Evolutionary conservation across 1,139 yeast species (phyloP).

Genomic region (Yamadazyma kanchanaburiensis): DNA sequence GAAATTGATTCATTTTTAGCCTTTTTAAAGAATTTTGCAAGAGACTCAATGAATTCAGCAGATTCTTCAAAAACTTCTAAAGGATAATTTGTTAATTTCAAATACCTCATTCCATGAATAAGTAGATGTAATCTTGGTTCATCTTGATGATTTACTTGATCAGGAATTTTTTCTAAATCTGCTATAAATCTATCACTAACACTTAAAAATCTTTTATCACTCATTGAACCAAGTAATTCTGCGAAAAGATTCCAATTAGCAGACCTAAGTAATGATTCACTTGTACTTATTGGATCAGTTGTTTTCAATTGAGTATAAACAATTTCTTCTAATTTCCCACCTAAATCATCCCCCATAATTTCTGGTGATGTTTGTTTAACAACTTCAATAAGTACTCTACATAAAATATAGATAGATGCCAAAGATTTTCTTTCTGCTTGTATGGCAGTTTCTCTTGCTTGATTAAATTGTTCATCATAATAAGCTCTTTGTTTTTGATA

Average conservation of each 20-base stretch:
- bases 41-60: constrained; percentile 80
- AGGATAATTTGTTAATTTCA: constrained; percentile 78
- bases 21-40: constrained; percentile 75
- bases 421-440: constrained; percentile 85
- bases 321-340: constrained; percentile 85
- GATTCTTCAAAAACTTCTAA: constrained; percentile 88
- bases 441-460: constrained; percentile 66
- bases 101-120: constrained; percentile 87
- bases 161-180: constrained; percentile 79
- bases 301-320: constrained; percentile 87
- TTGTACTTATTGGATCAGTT: constrained; percentile 72
- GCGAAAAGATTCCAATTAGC: constrained; percentile 96
- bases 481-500: constrained; percentile 20
- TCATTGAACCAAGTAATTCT: constrained; percentile 85
- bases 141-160: constrained; percentile 46
- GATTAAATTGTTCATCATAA: constrained; percentile 45
- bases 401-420: constrained; percentile 84
- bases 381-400: constrained; percentile 89
- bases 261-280: constrained; percentile 67
- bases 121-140: constrained; percentile 74
- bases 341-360: constrained; percentile 73
- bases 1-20: constrained; percentile 64
- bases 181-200: constrained; percentile 94
- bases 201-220: constrained; percentile 73
- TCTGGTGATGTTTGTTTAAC: constrained; percentile 81